phyloP scores from a whole-genome alignment of 352 stramenopile genomes.

The Phytophthora foliorum region DNA sequence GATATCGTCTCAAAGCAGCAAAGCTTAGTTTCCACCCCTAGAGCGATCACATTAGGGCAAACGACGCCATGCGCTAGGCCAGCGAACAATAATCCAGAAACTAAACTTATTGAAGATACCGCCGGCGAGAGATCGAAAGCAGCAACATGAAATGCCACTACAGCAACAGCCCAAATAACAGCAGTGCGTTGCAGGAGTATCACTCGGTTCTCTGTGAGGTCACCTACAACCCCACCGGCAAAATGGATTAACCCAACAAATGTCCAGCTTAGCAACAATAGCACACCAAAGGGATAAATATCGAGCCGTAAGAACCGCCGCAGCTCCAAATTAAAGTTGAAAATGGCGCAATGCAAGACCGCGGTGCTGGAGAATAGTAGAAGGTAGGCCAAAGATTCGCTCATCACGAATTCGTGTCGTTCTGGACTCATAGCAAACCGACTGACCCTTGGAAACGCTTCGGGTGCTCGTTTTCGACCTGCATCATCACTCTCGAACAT shows the following conservation, averaged over 20 bases:
- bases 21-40: constrained; percentile 48
- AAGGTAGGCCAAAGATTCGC: constrained; percentile 43
- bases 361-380: constrained; percentile 68
- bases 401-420: constrained; percentile 37
- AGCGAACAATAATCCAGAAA: constrained; percentile 46
- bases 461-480: constrained; percentile 6
- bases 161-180: constrained; percentile 57
- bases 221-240: constrained; percentile 58
- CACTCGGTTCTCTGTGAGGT: constrained; percentile 58
- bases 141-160: constrained; percentile 56
- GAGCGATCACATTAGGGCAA: constrained; percentile 60
- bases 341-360: constrained; percentile 69
- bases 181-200: constrained; percentile 47
- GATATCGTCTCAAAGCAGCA: constrained; percentile 4
- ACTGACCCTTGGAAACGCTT: constrained; percentile 2
- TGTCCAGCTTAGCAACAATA: constrained; percentile 66
- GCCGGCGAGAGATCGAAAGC: constrained; percentile 36
- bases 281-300: constrained; percentile 57
- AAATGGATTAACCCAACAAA: constrained; percentile 65
- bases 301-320: constrained; percentile 61
- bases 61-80: constrained; percentile 60
- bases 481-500: not conserved
- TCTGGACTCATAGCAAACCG: not conserved
- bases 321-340: constrained; percentile 68
- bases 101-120: constrained; percentile 47